These are phyloP conservation scores for Arachis monticola DNA, from an alignment of 331 rosid genomes.

Conservation along the genomic window DNA sequence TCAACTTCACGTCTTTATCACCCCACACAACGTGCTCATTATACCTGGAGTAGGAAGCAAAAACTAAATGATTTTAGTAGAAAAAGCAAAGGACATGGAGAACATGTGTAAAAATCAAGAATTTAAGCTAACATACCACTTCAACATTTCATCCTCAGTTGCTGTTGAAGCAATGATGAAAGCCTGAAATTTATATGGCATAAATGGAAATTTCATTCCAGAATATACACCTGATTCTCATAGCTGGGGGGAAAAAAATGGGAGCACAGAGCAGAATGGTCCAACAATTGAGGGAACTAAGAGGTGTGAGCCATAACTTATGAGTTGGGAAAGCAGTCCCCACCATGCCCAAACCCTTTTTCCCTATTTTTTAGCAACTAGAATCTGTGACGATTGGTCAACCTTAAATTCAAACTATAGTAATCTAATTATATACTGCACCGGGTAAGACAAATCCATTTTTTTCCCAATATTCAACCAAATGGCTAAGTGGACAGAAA, in stretches of 20 bases:
- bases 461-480: not conserved
- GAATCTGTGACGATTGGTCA: not conserved
- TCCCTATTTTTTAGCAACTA: not conserved
- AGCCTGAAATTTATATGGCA: conserved; percentile 68
- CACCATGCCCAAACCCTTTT: no score
- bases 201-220: conserved; percentile 11
- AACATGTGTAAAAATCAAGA: not conserved
- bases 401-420: not conserved
- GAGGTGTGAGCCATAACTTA: not conserved
- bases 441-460: not conserved
- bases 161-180: conserved; percentile 97
- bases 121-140: conserved; percentile 63
- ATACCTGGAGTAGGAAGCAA: conserved; percentile 63
- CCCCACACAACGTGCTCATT: conserved; percentile 94
- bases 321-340: no score
- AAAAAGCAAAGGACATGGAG: not conserved
- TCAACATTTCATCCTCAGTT: conserved; percentile 82
- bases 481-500: not conserved
- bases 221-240: conserved; percentile 9
- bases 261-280: conserved; percentile 5
- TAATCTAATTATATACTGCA: conserved; percentile 11
- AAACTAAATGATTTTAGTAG: conserved; percentile 22
- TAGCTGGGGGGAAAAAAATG: conserved; percentile 4
- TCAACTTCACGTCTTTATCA: conserved; percentile 78
- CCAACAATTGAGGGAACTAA: not conserved